Base-by-base conservation (phyloP, 805 yeast genomes). In the Myxozyma sirexii region DNA sequence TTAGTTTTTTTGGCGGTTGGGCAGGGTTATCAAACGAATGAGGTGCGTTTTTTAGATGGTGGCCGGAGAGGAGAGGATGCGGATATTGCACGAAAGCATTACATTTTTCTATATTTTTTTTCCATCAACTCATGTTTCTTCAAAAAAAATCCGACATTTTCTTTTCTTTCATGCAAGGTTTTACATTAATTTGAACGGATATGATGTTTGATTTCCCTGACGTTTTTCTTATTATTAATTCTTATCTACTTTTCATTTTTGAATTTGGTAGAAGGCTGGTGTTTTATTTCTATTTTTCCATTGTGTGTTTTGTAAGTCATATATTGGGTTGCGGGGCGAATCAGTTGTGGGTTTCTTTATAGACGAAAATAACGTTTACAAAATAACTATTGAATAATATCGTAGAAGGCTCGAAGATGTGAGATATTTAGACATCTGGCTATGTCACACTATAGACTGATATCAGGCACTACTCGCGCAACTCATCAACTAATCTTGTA, bases 401-500 rank as follows among this genome's bases (percentile, higher is more conserved):
- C 37, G 26, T 45, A 27, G 15, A 45, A 42, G 4, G n/a, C 10
- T 21, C n/a, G n/a, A n/a, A n/a, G n/a, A n/a, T n/a, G n/a, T n/a
- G n/a, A n/a, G n/a, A n/a, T 29, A 29, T 29, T 6, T 10, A 10
- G 10, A 29, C 6, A 10, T 29, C 10, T 7, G 10, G 33, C 6
- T 29, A 29, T 29, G 33, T 29, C 10, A 29, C 33, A 29, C 10
- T 7, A 29, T 29, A 29, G 6, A 29, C 6, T 29, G 33, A 6
- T 10, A 29, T 29, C 33, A 29, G 6, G 6, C 33, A 26, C n/a
- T 35, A 41, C 10, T 41, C 17, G 23, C 42, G 13, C 4, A 72
- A 51, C 58, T 74, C 76, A 42, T 68, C 63, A 0, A 71, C 70
- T 27, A 74, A 61, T 33, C 75, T 61, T 27, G 56, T 43, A 26